Evolutionary conservation across 2,329 filamentous ascomycete genomes (phyloP), one percentile per base, ranked within the genome.

Genomic region (Epichloe elymi): DNA sequence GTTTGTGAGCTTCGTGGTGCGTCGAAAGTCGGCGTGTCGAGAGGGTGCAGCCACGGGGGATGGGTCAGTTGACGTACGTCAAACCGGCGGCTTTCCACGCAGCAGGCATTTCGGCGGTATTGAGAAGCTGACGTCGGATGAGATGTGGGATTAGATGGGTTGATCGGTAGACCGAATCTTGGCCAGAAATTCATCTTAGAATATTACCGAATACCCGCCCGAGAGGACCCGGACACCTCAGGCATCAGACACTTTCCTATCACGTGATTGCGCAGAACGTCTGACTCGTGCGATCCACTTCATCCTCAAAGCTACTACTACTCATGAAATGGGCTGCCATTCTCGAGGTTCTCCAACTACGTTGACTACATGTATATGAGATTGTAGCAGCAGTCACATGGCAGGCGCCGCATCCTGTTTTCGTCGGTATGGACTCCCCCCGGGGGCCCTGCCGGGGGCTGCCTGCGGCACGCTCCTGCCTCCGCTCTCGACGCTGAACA

Each of bases 71-170:
- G 61, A 79, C 88, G 72, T 86, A 95, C 90, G 84, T 94, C 70
- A 97, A 79, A 74, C 93, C 93, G 71, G 93, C 88, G 68, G 90
- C 82, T 86, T 96, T 97, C 93, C 91, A 98, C 70, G 90, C 88
- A 78, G 90, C 91, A 75, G 86, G 79, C 93, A 97, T 98, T 76
- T 80, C 88, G 80, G 69, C 69, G 70, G 67, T 65, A 58, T 70
- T 68, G 61, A 35, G 40, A 20, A 44, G 37, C 26, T 49, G 49
- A 40, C 15, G 37, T 49, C 43, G 58, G 58, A 61, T 59, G 57
- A 54, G 52, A 50, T 54, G 53, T 53, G 55, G 54, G 56, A 55
- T 56, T 55, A 60, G 57, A 54, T 67, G 59, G 56, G 57, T 61
- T 63, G 60, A 42, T 37, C 65, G 60, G 59, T 61, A 60, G 61